Base-by-base conservation (phyloP, 805 yeast genomes). In the Hermanozyma aechmeae region DNA sequence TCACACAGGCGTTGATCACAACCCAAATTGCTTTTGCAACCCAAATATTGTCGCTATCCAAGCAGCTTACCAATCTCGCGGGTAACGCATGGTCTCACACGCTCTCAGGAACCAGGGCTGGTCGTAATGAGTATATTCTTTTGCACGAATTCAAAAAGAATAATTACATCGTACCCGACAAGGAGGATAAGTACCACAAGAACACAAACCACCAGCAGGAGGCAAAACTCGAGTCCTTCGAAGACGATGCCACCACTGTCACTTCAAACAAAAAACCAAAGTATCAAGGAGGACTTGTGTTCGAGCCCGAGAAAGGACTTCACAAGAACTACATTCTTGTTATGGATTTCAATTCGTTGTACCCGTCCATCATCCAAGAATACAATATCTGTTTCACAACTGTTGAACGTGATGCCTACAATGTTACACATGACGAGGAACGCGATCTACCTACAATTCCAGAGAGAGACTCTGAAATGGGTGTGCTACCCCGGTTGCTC, bases 31-130 rank as follows among this genome's bases (percentile, higher is more conserved):
- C 95, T 0, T 76, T 86, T 48, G 67, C 79, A 38, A 73, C 77
- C 31, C 97, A 92, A 55, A 78, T 92, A 34, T 58, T 92, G 30
- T 84, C 96, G 2, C 64, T 92, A 30, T 82, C 97, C 0, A 84
- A 84, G 43, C 95, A 87, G 48, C 65, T 92, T 46, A 92, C 98
- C 2, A 81, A 79, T 40, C 65, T 92, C 37, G 96, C 97, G 1
- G 98, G 98, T 44, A 92, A 92, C 52, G 89, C 96, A 0, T 92
- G 98, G 98, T 72, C 93, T 2, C 86, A 84, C 38, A 92, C 98
- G 1, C 64, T 92, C 28, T 78, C 85, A 29, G 98, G 98, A 56
- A 85, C 96, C 0, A 71, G 98, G 45, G 93, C 95, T 7, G 96
- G 95, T 44, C 73, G 98, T 59, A 89, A 89, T 56, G 97, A 92